Conservation (phyloP, 2,329 filamentous ascomycete genomes). For the Myriosclerotinia curreyana region DNA sequence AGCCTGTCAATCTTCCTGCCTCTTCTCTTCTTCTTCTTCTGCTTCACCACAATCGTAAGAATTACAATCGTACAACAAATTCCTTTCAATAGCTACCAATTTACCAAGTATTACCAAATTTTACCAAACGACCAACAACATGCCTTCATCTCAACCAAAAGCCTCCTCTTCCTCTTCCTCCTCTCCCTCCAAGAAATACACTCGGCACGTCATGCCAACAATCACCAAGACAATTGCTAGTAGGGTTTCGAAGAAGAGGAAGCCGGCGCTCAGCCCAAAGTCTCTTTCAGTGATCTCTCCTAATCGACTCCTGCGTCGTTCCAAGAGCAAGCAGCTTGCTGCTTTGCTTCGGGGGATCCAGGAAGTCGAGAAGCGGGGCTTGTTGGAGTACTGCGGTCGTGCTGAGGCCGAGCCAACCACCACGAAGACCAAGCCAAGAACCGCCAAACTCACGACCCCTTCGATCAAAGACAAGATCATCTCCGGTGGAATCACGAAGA, state of each 20-base stretch:
- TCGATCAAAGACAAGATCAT: too few relatives aligned
- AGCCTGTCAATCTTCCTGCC: background rate
- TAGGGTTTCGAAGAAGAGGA: conserved; percentile 3
- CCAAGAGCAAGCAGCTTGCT: background rate
- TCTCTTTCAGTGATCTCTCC: background rate
- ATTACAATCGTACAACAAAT: too few relatives aligned
- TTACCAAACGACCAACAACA: background rate
- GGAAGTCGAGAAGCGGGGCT: background rate
- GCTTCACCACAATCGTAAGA: too few relatives aligned
- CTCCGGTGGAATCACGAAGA: conserved; percentile 1
- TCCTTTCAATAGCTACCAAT: too few relatives aligned
- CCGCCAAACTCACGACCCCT: too few relatives aligned
- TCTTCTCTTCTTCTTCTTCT: background rate
- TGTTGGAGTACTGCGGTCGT: background rate
- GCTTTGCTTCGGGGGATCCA: conserved; percentile 1
- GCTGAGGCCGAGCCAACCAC: background rate
- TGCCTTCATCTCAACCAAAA: background rate
- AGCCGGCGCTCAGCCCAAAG: background rate
- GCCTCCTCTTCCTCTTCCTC: too few relatives aligned
- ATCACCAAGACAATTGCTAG: background rate
- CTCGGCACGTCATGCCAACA: background rate
- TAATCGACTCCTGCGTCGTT: background rate
- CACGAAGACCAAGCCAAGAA: too few relatives aligned
- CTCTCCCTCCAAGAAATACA: background rate
- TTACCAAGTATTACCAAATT: background rate